A percentile compares a stretch with the other conserved stretches of the same genome.
These are phyloP conservation scores for Colletotrichum eleusines DNA, from an alignment of 2,329 filamentous ascomycete genomes.

Conservation along the genomic window DNA sequence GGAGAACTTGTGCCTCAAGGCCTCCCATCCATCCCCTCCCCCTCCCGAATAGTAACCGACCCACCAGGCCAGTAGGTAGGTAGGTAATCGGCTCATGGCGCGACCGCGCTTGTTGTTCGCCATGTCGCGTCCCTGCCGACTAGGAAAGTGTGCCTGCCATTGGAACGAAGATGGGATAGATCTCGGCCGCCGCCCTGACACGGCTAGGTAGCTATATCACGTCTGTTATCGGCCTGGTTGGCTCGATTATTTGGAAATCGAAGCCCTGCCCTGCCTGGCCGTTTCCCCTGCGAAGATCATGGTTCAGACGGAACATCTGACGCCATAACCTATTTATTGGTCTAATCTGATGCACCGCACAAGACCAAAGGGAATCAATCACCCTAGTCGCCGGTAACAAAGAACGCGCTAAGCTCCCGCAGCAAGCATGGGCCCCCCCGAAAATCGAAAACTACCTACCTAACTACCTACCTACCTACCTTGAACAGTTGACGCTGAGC, in stretches of 20 bases:
- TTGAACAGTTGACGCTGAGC: not conserved
- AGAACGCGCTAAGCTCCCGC: slow-evolving; percentile 31
- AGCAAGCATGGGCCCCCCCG: slow-evolving; percentile 15
- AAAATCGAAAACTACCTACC: too few species aligned
- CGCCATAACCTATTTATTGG: slow-evolving; percentile 53
- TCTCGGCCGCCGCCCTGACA: slow-evolving; percentile 23
- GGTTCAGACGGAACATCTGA: slow-evolving; percentile 56
- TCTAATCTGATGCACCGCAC: slow-evolving; percentile 54
- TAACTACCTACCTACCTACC: too few species aligned
- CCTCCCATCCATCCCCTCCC: too few species aligned
- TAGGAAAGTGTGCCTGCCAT: slow-evolving; percentile 23
- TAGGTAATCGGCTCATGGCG: slow-evolving; percentile 6
- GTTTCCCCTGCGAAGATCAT: slow-evolving; percentile 54
- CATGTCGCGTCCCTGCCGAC: slow-evolving; percentile 7
- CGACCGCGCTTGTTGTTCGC: slow-evolving; percentile 22
- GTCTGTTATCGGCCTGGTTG: slow-evolving; percentile 23
- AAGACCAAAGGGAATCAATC: slow-evolving; percentile 41
- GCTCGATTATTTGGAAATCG: slow-evolving; percentile 42
- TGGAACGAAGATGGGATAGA: slow-evolving; percentile 28
- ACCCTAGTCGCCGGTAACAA: slow-evolving; percentile 28
- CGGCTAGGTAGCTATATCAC: slow-evolving; percentile 24
- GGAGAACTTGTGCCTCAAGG: slow-evolving; percentile 47
- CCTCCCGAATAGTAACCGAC: slow-evolving; percentile 4
- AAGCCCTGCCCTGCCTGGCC: slow-evolving; percentile 47
- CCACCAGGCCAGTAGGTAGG: not conserved